Conservation (phyloP, 2,329 filamentous ascomycete genomes). For the Hirsutella minnesotensis region DNA sequence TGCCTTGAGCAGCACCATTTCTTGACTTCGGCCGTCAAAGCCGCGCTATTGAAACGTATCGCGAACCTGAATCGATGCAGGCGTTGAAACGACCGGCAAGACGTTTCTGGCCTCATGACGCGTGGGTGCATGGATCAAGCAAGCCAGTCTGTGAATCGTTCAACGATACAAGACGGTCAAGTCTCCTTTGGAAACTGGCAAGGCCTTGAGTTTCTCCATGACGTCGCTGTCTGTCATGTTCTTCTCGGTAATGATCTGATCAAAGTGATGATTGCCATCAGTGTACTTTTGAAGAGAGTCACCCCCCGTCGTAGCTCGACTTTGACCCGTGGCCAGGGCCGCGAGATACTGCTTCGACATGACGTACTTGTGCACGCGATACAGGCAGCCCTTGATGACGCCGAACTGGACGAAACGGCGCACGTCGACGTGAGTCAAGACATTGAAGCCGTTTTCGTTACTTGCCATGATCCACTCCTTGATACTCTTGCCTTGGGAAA, state of each 20-base stretch:
- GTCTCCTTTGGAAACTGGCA: slow-evolving; percentile 40
- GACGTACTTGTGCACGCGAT: slow-evolving; percentile 85
- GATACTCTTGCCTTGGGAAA: slow-evolving; percentile 72
- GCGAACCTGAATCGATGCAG: no score
- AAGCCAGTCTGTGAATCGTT: no score
- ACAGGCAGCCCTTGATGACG: slow-evolving; percentile 87
- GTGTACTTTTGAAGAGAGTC: slow-evolving; percentile 54
- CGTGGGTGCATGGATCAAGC: no score
- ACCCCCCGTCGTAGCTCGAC: slow-evolving; percentile 24
- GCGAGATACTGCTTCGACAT: slow-evolving; percentile 54
- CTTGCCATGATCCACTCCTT: slow-evolving; percentile 78
- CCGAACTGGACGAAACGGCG: slow-evolving; percentile 90
- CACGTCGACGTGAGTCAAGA: slow-evolving; percentile 70
- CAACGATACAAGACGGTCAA: slow-evolving; percentile 42
- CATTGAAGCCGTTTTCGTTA: slow-evolving; percentile 49
- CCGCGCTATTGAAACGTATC: no score
- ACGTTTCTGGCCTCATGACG: no score
- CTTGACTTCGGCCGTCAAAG: no score
- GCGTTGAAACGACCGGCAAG: no score
- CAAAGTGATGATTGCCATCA: slow-evolving; percentile 66
- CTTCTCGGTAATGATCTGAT: slow-evolving; percentile 71
- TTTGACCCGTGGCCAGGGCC: slow-evolving; percentile 41
- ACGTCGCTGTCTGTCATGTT: slow-evolving; percentile 60
- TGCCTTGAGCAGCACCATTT: no score
- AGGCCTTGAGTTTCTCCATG: slow-evolving; percentile 51